phyloP scores from a whole-genome alignment of 2,329 filamentous ascomycete genomes.

The Didymella exigua region DNA sequence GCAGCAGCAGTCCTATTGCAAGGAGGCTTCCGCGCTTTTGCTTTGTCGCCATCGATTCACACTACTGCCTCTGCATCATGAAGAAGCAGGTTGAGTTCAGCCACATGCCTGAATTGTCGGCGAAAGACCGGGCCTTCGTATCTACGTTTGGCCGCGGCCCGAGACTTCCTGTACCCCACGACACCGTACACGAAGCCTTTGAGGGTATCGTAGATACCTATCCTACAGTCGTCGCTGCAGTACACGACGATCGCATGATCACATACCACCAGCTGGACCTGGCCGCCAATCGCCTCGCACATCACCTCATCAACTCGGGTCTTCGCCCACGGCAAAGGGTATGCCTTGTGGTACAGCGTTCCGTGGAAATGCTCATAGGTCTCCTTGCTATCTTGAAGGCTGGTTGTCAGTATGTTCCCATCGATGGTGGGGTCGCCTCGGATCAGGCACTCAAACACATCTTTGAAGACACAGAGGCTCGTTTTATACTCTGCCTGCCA shows the following conservation, averaged over 20 bases:
- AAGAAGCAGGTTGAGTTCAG: constrained; percentile 16
- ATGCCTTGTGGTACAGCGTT: constrained; percentile 60
- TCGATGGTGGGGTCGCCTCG: constrained; percentile 58
- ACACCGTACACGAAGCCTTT: constrained; percentile 36
- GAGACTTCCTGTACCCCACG: constrained; percentile 20
- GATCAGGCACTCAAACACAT: constrained; percentile 54
- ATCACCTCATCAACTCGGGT: constrained; percentile 39
- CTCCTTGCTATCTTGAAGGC: constrained; percentile 63
- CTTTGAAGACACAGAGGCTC: constrained; percentile 54
- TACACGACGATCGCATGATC: constrained; percentile 25
- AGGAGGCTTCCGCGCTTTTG: neutral
- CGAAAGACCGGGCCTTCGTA: constrained; percentile 28
- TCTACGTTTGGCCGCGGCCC: constrained; percentile 34
- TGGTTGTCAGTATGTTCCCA: constrained; percentile 65
- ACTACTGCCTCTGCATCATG: constrained; percentile 14
- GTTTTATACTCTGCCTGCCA: constrained; percentile 56
- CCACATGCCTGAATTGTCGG: constrained; percentile 22
- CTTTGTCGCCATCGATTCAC: neutral
- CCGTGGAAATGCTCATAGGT: constrained; percentile 63
- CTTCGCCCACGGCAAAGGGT: constrained; percentile 52
- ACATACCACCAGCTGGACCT: constrained; percentile 40
- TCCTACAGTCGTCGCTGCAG: constrained; percentile 32
- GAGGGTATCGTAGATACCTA: constrained; percentile 35
- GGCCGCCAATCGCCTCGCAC: constrained; percentile 39
- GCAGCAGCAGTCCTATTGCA: neutral